Evolutionary conservation across 2,329 filamentous ascomycete genomes (phyloP).

Genomic region (Metarhizium brunneum): DNA sequence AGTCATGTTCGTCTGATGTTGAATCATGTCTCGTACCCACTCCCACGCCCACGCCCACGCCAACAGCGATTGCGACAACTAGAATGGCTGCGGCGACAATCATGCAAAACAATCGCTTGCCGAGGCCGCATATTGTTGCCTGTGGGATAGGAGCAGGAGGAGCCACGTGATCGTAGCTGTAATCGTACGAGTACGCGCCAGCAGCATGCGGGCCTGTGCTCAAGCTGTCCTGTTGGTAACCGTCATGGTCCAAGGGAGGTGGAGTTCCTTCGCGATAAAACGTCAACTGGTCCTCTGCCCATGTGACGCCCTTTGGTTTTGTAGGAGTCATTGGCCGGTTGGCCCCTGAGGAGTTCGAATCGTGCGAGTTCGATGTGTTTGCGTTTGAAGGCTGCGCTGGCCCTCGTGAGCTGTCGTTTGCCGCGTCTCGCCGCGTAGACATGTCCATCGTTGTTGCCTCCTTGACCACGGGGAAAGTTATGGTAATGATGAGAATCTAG

Average conservation of each 20-base stretch:
- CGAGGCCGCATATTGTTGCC: conserved; percentile 16
- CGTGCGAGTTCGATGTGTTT: neutral
- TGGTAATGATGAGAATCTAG: neutral
- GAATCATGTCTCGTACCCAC: conserved; percentile 17
- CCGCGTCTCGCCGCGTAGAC: neutral
- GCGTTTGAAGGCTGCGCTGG: neutral
- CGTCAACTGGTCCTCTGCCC: conserved; percentile 19
- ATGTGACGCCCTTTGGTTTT: conserved; percentile 1
- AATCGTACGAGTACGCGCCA: conserved; percentile 15
- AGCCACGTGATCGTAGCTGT: conserved; percentile 15
- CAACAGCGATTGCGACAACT: conserved; percentile 25
- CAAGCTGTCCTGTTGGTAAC: neutral
- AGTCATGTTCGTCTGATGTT: neutral
- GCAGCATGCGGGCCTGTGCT: conserved; percentile 1
- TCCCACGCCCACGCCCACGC: conserved; percentile 30
- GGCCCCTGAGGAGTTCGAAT: neutral
- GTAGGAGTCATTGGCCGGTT: neutral
- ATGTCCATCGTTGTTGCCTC: neutral
- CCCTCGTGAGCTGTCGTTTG: neutral
- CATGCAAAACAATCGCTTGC: conserved; percentile 26
- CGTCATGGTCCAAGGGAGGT: conserved; percentile 15
- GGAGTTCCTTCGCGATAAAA: conserved; percentile 33
- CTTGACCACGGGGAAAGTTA: neutral
- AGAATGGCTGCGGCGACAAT: conserved; percentile 19
- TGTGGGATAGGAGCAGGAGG: conserved; percentile 14